These are phyloP conservation scores for Hypoxylon intermedium DNA, from an alignment of 495 filamentous ascomycete genomes.

Conservation along the genomic window DNA sequence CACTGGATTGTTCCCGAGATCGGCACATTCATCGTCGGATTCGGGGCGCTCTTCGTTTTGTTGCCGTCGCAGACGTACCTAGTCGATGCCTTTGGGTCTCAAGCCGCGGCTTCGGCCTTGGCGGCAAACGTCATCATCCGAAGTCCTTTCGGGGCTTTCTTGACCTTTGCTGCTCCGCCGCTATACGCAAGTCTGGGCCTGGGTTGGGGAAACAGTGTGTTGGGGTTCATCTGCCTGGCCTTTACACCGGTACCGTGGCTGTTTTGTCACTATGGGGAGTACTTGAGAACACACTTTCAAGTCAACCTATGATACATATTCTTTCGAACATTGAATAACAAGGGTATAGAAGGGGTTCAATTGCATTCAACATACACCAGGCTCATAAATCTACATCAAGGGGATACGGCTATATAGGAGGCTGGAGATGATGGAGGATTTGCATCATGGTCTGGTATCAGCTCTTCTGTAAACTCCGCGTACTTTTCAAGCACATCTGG, in stretches of 20 bases:
- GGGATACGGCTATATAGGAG: slow-evolving; percentile 12
- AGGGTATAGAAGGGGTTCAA: not conserved
- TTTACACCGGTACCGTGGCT: slow-evolving; percentile 52
- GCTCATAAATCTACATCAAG: slow-evolving; percentile 5
- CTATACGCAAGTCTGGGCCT: slow-evolving; percentile 56
- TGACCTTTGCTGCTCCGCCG: slow-evolving; percentile 55
- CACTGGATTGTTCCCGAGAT: slow-evolving; percentile 62
- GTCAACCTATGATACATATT: slow-evolving; percentile 34
- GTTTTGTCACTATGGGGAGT: slow-evolving; percentile 53
- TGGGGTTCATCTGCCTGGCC: slow-evolving; percentile 57
- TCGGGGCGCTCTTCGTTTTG: slow-evolving; percentile 54
- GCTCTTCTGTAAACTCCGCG: not conserved
- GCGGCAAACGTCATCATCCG: slow-evolving; percentile 54
- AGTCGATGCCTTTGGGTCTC: slow-evolving; percentile 55
- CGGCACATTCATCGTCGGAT: slow-evolving; percentile 49
- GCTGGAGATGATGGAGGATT: not conserved
- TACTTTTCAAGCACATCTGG: not conserved
- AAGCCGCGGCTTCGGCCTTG: slow-evolving; percentile 60
- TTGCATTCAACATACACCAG: not conserved
- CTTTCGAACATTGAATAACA: not conserved
- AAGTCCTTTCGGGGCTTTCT: slow-evolving; percentile 55
- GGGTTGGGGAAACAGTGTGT: slow-evolving; percentile 59
- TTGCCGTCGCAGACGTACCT: slow-evolving; percentile 57
- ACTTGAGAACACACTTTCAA: slow-evolving; percentile 47
- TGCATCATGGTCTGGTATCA: not conserved